A percentile compares a stretch with the other conserved stretches of the same genome.
Conservation (phyloP, 441 rosid species). For the Pelargonium citronellum region DNA sequence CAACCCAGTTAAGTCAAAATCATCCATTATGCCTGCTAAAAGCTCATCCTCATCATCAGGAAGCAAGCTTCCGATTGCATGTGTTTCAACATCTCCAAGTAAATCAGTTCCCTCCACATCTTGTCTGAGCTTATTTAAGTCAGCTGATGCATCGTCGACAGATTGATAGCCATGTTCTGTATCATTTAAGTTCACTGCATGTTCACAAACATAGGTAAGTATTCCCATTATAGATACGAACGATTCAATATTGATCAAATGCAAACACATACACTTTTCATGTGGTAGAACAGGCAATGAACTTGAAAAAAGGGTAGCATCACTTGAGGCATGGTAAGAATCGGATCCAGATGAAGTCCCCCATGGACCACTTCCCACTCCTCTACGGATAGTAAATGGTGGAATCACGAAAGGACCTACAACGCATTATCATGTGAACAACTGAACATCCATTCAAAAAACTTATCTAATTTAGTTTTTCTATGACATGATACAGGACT, state of each 20-base stretch:
- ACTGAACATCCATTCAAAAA: conserved; percentile 20
- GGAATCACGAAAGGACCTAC: conserved; percentile 39
- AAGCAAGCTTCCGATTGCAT: conserved; percentile 48
- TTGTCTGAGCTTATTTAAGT: conserved; percentile 27
- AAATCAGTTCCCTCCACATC: conserved; percentile 47
- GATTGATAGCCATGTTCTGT: conserved; percentile 37
- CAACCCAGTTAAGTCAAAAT: conserved; percentile 58
- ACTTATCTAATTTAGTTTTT: conserved; percentile 7
- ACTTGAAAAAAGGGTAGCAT: conserved; percentile 70
- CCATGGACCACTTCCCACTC: conserved; percentile 39
- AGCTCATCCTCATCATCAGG: conserved; percentile 80
- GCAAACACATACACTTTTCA: conserved; percentile 47
- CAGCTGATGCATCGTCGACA: conserved; percentile 44
- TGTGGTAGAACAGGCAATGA: conserved; percentile 70
- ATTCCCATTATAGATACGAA: neutral
- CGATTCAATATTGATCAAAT: neutral
- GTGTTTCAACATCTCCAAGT: conserved; percentile 43
- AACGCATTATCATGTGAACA: conserved; percentile 20
- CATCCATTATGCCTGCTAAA: conserved; percentile 68
- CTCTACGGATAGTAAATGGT: conserved; percentile 25
- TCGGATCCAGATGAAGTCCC: conserved; percentile 35
- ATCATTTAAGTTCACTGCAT: conserved; percentile 59
- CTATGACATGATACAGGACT: neutral
- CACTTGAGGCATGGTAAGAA: conserved; percentile 40
- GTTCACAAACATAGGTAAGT: conserved; percentile 13